Conservation (phyloP, 129 eudicot species). For the Centrapalus pauciflorus region DNA sequence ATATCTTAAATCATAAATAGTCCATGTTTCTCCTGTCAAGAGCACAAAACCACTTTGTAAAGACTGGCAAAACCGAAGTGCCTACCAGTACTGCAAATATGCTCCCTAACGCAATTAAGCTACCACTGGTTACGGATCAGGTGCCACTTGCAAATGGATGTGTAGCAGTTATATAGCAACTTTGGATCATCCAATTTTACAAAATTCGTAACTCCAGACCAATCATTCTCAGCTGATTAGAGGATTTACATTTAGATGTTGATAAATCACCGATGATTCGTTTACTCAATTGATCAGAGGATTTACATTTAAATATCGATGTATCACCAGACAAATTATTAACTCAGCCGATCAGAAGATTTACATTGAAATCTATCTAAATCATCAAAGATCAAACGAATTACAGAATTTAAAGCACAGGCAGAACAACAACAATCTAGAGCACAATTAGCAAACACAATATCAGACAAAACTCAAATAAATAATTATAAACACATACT, state of each 20-base stretch:
- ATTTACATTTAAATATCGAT: background rate
- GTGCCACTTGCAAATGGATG: background rate
- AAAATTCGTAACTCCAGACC: background rate
- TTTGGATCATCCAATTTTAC: background rate
- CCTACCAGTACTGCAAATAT: background rate
- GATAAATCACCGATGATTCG: background rate
- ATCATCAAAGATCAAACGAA: conserved; percentile 7
- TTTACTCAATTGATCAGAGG: background rate
- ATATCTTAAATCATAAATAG: background rate
- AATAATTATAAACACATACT: background rate
- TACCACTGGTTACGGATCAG: conserved; percentile 7
- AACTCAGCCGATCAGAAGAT: background rate
- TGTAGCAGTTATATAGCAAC: background rate
- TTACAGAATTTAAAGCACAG: background rate
- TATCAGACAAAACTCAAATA: background rate
- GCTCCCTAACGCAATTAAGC: background rate
- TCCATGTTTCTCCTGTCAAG: background rate
- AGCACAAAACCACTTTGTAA: background rate
- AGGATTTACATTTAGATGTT: background rate
- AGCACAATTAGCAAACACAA: conserved; percentile 7
- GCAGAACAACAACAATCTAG: background rate
- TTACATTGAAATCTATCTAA: background rate
- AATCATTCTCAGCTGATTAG: background rate
- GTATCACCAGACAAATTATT: background rate
- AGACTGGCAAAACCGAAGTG: background rate